Base-by-base conservation (phyloP, 2,329 filamentous ascomycete genomes). In the Pseudogymnoascus sp. region DNA sequence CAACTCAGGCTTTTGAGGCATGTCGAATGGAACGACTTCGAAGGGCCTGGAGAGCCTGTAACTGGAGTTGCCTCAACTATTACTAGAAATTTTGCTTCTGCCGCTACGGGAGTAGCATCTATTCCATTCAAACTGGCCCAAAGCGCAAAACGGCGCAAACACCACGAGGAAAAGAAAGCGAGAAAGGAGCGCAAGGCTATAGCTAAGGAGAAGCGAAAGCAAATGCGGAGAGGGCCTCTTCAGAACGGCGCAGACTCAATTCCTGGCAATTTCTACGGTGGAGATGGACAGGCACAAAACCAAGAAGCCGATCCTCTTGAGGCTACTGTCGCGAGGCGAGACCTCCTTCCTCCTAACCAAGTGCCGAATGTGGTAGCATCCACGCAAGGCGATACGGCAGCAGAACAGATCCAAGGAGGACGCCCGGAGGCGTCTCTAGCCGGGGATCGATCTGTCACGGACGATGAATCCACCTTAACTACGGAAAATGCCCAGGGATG, bases 1-100 rank as follows among this genome's bases (percentile, higher is more conserved):
- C 81, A 84, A 62, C 72, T 91, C 54, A 79, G 82, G 11, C 76
- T 90, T 0, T 68, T 89, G 7, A 78, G 88, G 7, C 86, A 88
- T 67, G 83, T 81, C 58, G 86, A 89, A 67, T 91, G 87, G 86
- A 89, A 89, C 66, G 87, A 90, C 67, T 90, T 90, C 67, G 86
- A 88, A 65, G 88, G 88, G 0, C 87, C 87, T 0, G 87, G 87
- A 0, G 88, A 90, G 69, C 88, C 88, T 0, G 75, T 91, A 11
- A 88, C 86, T 0, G 88, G 87, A 2, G 75, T 82, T 3, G 82
- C 83, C 35, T 82, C 83, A 9, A 86, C 86, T 0, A 66, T 90
- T 4, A 77, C 82, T n/a, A 78, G 79, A 2, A 83, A 82, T 0
- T 70, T 86, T 2, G 79, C 81, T 1, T 80, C 83, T 36, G 77